Evolutionary conservation across 1,139 yeast species (phyloP).

Genomic region (Geotrichum candidum): DNA sequence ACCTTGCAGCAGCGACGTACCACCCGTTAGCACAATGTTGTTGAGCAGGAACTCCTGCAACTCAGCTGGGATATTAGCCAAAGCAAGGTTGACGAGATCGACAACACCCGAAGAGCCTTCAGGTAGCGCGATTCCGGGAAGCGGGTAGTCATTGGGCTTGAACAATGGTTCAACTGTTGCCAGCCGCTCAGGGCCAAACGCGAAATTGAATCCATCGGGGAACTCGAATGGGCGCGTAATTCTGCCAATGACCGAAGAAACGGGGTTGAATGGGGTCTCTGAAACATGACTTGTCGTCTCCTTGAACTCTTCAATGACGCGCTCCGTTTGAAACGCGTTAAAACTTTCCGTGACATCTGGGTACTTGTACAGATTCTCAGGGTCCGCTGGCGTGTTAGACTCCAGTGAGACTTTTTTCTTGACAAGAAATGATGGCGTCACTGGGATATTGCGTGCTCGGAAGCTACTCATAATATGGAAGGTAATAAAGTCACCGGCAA

Average conservation of each 20-base stretch:
- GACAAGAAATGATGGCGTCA: conserved; percentile 34
- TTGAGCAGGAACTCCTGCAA: conserved; percentile 79
- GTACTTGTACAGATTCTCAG: conserved; percentile 32
- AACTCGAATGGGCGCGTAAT: conserved; percentile 63
- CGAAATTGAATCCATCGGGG: conserved; percentile 63
- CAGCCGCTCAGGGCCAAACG: conserved; percentile 61
- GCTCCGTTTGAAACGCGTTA: conserved; percentile 34
- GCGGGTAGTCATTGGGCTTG: conserved; percentile 37
- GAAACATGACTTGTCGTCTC: conserved; percentile 52
- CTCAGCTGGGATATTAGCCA: conserved; percentile 47
- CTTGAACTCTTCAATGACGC: conserved; percentile 54
- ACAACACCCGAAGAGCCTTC: conserved; percentile 51
- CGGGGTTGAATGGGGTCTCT: conserved; percentile 39
- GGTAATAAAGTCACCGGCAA: conserved; percentile 41
- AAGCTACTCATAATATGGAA: conserved; percentile 34
- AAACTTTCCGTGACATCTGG: conserved; percentile 31
- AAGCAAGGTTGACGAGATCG: conserved; percentile 57
- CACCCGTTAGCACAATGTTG: conserved; percentile 86
- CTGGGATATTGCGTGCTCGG: conserved; percentile 26
- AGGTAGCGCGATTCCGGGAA: conserved; percentile 27
- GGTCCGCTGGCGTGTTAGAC: conserved; percentile 38
- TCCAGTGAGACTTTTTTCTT: conserved; percentile 30
- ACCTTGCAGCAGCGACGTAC: conserved; percentile 77
- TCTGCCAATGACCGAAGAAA: conserved; percentile 23
- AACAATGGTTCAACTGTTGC: conserved; percentile 74